These are phyloP conservation scores for Raphidocelis subcapitata DNA, from an alignment of 139 green algal genomes.

Conservation along the genomic window DNA sequence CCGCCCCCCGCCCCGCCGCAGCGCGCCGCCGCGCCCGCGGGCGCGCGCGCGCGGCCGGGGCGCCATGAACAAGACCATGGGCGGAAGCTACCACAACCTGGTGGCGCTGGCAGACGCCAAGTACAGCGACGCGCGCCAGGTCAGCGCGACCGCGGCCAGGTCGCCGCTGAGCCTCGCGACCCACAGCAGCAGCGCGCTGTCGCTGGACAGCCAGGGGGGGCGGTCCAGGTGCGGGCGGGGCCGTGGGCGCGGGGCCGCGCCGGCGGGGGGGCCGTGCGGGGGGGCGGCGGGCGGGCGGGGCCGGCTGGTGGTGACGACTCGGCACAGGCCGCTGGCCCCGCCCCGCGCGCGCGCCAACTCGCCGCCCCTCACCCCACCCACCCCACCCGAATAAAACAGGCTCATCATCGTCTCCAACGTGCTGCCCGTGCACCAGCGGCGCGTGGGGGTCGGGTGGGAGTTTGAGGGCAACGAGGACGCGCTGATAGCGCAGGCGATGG, in stretches of 20 bases:
- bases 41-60: no score
- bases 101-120: constrained; percentile 32
- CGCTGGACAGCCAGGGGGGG: constrained; percentile 17
- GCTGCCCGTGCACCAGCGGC: constrained; percentile 75
- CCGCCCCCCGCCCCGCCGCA: no score
- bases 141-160: not conserved
- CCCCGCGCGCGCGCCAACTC: no score
- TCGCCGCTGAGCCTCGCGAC: not conserved
- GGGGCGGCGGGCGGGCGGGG: no score
- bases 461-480: constrained; percentile 97
- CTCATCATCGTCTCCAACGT: constrained; percentile 93
- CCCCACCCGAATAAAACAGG: constrained; percentile 32
- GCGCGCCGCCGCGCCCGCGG: no score
- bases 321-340: no score
- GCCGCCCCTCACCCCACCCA: no score
- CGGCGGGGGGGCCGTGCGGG: no score
- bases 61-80: constrained; percentile 32
- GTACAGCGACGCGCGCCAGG: constrained; percentile 23
- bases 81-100: constrained; percentile 42
- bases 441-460: constrained; percentile 55
- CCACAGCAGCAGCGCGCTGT: constrained; percentile 20
- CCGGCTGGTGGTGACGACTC: no score
- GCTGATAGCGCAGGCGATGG: constrained; percentile 89
- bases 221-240: not conserved
- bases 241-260: no score